A percentile compares a stretch with the other conserved stretches of the same genome.
Evolutionary conservation across 768 basidiomycete species (phyloP).

Genomic region (Calocera viscosa): DNA sequence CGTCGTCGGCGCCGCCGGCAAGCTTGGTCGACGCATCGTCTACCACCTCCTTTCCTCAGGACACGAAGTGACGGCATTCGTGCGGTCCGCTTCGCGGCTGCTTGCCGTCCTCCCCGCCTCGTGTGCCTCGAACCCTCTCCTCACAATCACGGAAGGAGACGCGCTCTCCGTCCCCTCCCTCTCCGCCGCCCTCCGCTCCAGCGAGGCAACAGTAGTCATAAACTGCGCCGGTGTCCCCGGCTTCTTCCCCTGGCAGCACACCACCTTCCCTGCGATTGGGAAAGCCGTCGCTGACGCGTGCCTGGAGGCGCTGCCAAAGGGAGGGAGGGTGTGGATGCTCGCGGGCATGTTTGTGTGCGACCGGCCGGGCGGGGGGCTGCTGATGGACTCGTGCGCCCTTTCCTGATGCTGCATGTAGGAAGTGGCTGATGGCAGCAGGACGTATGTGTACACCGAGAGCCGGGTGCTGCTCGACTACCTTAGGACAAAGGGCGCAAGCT

Average conservation of each 20-base stretch:
- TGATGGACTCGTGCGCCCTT: neutral
- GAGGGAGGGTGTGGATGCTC: neutral
- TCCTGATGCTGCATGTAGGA: neutral
- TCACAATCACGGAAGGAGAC: neutral
- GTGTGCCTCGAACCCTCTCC: neutral
- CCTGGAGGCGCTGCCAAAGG: neutral
- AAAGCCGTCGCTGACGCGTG: neutral
- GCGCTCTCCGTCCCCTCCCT: neutral
- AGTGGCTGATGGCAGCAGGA: neutral
- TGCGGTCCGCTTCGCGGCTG: neutral
- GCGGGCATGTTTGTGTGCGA: slow-evolving; percentile 2
- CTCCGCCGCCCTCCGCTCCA: neutral
- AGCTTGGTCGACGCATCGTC: neutral
- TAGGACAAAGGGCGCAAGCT: neutral
- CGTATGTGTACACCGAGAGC: neutral
- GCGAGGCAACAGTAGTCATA: neutral
- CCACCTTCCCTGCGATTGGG: neutral
- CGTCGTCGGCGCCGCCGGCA: neutral
- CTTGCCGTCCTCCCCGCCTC: neutral
- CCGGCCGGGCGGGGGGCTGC: neutral
- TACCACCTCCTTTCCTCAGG: neutral
- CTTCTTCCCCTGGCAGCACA: neutral
- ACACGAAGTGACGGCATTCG: neutral
- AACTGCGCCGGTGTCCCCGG: neutral
- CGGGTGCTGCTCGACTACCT: neutral